These are phyloP conservation scores for Dothidotthia symphoricarpi DNA, from an alignment of 2,329 filamentous ascomycete genomes.

Conservation along the genomic window DNA sequence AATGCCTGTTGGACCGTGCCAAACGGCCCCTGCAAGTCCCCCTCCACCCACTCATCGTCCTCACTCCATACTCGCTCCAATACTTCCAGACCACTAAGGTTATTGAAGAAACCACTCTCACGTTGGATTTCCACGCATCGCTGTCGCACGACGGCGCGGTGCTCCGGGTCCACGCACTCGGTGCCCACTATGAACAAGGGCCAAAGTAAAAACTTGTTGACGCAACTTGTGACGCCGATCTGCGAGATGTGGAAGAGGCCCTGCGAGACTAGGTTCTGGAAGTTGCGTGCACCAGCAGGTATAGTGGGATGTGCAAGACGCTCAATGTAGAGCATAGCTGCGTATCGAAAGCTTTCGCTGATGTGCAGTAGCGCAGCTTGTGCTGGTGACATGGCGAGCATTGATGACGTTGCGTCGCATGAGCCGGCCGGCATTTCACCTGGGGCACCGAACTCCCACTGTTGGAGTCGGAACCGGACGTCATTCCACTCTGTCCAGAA, in stretches of 20 bases:
- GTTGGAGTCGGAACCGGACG: slow-evolving; percentile 70
- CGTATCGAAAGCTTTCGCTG: slow-evolving; percentile 86
- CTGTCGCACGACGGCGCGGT: slow-evolving; percentile 74
- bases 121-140: slow-evolving; percentile 84
- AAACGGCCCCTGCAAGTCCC: slow-evolving; percentile 23
- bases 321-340: slow-evolving; percentile 85
- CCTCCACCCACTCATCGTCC: slow-evolving; percentile 42
- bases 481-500: slow-evolving; percentile 90
- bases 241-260: slow-evolving; percentile 81
- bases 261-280: slow-evolving; percentile 79
- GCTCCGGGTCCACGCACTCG: slow-evolving; percentile 78
- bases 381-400: slow-evolving; percentile 43
- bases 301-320: slow-evolving; percentile 75
- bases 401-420: slow-evolving; percentile 25
- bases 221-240: slow-evolving; percentile 67
- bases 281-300: slow-evolving; percentile 70
- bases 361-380: slow-evolving; percentile 77
- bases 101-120: slow-evolving; percentile 91
- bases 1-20: slow-evolving; percentile 41
- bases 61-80: slow-evolving; percentile 79
- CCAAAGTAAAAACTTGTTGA: slow-evolving; percentile 90
- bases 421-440: slow-evolving; percentile 27
- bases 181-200: slow-evolving; percentile 87
- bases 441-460: slow-evolving; percentile 66
- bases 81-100: slow-evolving; percentile 79